Base-by-base conservation (phyloP, 139 green algal species). In the Tetratostichococcus sp. region DNA sequence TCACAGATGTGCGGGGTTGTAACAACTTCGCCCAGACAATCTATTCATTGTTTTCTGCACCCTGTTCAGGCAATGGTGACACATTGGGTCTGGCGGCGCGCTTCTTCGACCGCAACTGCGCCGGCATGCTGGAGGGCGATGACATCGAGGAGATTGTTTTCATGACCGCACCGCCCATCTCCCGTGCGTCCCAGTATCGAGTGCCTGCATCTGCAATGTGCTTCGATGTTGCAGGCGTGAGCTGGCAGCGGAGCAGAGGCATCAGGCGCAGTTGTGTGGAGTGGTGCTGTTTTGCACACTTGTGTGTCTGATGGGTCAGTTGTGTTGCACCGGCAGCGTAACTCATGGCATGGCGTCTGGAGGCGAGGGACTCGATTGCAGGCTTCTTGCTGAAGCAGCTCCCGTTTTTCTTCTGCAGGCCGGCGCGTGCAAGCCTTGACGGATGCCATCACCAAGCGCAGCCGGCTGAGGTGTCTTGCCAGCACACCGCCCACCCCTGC, bases 81-180 rank as follows among this genome's bases (percentile, higher is more conserved):
- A 43, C 76, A n/a, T 71, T 91, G 59, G 67, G 82, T 14, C 35
- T 85, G 43, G 82, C 71, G 1, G 84, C 82, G 75, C 84, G 84
- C 75, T 88, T 81, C 67, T 91, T 84, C 35, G 86, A 91, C 75
- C 32, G 74, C 2, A 67, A 77, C 26, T 80, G 77, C n/a, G 79
- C 75, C 0, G 84, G 84, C 30, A 87, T 88, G 73, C 35, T 91
- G 4, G 78, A 83, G 26, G 71, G 50, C 2, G 85, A 89, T 22
- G 86, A 91, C 71, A 30, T 91, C 69, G 84, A 91, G 70, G 86
- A 91, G 75, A 86, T 89, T 73, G 69, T 83, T 1, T 87, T 86
- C 79, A 87, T 88, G 83, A 75, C 77, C 25, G 73, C 68, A 16
- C 58, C 82, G 30, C 35, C 42, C 70, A 59, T 88, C 25, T 86